Conservation (phyloP, 2,329 filamentous ascomycete species). For the Samsoniella hepiali region DNA sequence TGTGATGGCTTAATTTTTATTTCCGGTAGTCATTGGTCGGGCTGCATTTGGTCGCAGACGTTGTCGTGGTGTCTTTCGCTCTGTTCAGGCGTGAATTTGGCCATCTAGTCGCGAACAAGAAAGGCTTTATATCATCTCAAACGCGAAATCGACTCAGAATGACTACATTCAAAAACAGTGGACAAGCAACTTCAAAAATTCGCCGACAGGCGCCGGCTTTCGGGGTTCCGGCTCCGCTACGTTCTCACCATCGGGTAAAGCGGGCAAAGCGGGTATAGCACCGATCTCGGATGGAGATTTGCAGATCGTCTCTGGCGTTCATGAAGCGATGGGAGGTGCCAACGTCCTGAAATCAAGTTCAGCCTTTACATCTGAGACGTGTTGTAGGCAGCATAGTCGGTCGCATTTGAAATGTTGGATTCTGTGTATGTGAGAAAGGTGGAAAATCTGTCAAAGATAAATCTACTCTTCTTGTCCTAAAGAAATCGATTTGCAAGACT, state of each 20-base stretch:
- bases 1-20: not conserved
- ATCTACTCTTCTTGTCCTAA: too few relatives aligned
- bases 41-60: not conserved
- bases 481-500: too few relatives aligned
- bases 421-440: too few relatives aligned
- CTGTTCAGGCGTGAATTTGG: too few relatives aligned
- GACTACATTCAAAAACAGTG: not conserved
- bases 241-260: not conserved
- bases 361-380: too few relatives aligned
- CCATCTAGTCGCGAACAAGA: not conserved
- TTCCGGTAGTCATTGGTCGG: not conserved
- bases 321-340: too few relatives aligned
- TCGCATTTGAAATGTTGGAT: too few relatives aligned
- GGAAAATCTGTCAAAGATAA: too few relatives aligned
- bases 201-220: not conserved
- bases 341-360: too few relatives aligned
- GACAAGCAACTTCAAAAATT: not conserved
- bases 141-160: not conserved
- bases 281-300: not conserved
- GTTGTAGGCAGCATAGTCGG: too few relatives aligned
- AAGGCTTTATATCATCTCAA: not conserved
- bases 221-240: constrained; percentile 1
- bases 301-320: too few relatives aligned
- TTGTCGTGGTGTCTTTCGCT: not conserved
- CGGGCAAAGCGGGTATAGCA: not conserved